Evolutionary conservation across 495 filamentous ascomycete genomes (phyloP), one percentile per base, ranked within the genome.

Genomic region (Rusavskia elegans): DNA sequence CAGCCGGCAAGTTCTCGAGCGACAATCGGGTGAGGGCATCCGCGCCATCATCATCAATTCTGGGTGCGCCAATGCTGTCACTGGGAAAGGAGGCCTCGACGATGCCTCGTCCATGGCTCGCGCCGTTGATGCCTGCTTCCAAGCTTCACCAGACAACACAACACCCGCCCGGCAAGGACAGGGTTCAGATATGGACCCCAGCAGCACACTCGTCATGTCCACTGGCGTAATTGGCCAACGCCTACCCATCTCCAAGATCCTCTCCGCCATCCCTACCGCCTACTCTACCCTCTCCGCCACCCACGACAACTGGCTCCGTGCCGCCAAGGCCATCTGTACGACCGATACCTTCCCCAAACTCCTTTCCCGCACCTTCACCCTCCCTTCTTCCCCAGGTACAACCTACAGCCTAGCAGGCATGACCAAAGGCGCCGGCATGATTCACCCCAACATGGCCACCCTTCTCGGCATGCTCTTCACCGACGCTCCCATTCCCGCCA

Each of bases 331-430:
- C 21, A 99, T 99, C 66, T 96, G 89, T 72, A 99, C 92, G 16
- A 99, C 92, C 27, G 93, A 99, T 68, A 99, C 93, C 27, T 99
- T 99, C 71, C 92, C 93, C 55, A 99, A 99, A 70, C 81, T 99
- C 53, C 71, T 86, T 53, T 95, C 89, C 19, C 78, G 76, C 52
- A 81, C 78, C 5, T 99, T 97, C 68, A 80, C 70, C 5, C 79
- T 99, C 27, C 90, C 90, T 21, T 92, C 86, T 10, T 85, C 85
- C 9, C 81, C 84, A 3, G 69, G 71, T 9, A 79, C 75, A 39
- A 75, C 77, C 62, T 99, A 96, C 71, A 72, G 75, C 58, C 83
- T 99, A 25, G 88, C 85, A 25, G 92, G 92, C 46, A 95, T 95
- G 79, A 95, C 93, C 55, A 99, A 99, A 69, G 92, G 92, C 44